A percentile compares a stretch with the other conserved stretches of the same genome.
These are phyloP conservation scores for Xerocomus amazonicus DNA, from an alignment of 1,284 basidiomycete genomes.

Conservation along the genomic window DNA sequence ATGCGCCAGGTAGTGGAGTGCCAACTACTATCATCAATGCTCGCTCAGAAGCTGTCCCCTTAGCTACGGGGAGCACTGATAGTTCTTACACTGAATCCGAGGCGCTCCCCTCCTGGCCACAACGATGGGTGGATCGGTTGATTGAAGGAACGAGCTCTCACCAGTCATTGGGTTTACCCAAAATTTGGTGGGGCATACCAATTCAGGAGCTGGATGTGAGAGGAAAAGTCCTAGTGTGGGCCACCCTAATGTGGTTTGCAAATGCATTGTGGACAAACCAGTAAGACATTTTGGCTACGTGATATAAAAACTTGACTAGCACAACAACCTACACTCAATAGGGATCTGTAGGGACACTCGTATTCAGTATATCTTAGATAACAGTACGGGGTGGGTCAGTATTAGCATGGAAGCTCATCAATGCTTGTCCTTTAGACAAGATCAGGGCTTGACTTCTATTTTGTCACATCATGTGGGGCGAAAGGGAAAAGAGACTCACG, in stretches of 20 bases:
- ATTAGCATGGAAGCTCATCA: conserved; percentile 85
- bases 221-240: conserved; percentile 35
- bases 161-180: conserved; percentile 26
- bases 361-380: conserved; percentile 9
- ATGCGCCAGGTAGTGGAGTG: background rate
- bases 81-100: conserved; percentile 22
- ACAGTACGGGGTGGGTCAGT: conserved; percentile 41
- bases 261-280: conserved; percentile 54
- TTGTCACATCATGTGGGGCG: conserved; percentile 53
- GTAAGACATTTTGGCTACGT: conserved; percentile 9
- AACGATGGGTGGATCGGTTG: conserved; percentile 55
- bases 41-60: conserved; percentile 11
- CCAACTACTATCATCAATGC: background rate
- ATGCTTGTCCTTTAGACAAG: conserved; percentile 62
- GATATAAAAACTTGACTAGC: background rate
- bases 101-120: conserved; percentile 34
- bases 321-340: background rate
- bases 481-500: conserved; percentile 40
- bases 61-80: conserved; percentile 6
- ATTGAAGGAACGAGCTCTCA: conserved; percentile 36
- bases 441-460: conserved; percentile 89
- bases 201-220: conserved; percentile 29
- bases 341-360: conserved; percentile 8
- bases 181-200: conserved; percentile 32
- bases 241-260: conserved; percentile 50